A percentile compares a stretch with the other conserved stretches of the same genome.
These are phyloP conservation scores for Sarcodon sp. DNA, from an alignment of 768 basidiomycete species.

Conservation along the genomic window DNA sequence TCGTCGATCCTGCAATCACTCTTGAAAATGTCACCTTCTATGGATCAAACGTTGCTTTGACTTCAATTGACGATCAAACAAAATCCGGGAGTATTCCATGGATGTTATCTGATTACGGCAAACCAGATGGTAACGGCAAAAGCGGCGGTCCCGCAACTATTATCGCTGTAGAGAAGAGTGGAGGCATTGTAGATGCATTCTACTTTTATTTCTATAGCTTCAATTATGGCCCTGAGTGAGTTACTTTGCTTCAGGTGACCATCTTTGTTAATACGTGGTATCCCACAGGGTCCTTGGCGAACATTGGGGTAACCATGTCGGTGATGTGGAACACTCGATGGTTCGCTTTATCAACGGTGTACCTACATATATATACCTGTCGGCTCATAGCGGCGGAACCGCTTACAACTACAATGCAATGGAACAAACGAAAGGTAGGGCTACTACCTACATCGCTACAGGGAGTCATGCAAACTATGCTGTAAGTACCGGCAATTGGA, in stretches of 20 bases:
- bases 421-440: conserved; percentile 10
- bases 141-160: conserved; percentile 16
- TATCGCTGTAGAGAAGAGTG: conserved; percentile 15
- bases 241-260: not conserved
- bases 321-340: conserved; percentile 23
- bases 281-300: conserved; percentile 10
- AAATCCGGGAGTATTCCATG: too few relatives aligned
- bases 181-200: conserved; percentile 18
- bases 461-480: conserved; percentile 19
- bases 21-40: conserved; percentile 8
- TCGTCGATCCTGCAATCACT: conserved; percentile 7
- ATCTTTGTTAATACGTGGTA: not conserved
- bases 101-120: conserved; percentile 7
- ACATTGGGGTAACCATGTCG: conserved; percentile 17
- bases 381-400: conserved; percentile 16
- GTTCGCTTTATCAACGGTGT: conserved; percentile 18
- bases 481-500: not conserved
- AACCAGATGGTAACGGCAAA: conserved; percentile 12
- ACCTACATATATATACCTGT: conserved; percentile 15
- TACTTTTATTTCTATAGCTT: conserved; percentile 21
- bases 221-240: conserved; percentile 10
- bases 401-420: conserved; percentile 14
- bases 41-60: conserved; percentile 8
- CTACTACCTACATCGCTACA: conserved; percentile 13
- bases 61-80: conserved; percentile 8